Base-by-base conservation (phyloP, 345 rosid genomes). In the Physaria fendleri region DNA sequence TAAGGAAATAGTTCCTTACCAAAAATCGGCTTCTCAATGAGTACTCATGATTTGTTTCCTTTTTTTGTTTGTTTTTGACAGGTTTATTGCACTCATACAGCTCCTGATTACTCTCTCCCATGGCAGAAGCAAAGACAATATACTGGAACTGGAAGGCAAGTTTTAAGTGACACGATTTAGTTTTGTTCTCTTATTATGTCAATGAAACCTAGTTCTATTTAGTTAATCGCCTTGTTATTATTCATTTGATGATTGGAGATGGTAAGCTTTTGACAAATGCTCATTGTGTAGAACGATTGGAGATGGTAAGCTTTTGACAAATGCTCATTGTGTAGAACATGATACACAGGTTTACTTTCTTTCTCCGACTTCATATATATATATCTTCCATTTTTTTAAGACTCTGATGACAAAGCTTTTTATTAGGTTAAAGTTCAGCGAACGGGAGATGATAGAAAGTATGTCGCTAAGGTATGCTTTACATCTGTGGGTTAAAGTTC, bases 251-350 rank as follows among this genome's bases (percentile, higher is more conserved):
- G 97, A 88, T 93, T 13, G 99, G 91, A 54, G 81, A 89, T 65
- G 86, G 99, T 44, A 93, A 86, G 62, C 99, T 93, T 61, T 77
- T 93, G 81, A 89, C 97, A 33, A 93, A 93, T 82, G 97, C 97
- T 13, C 95, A 93, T 59, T 86, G 97, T 64, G 91, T 92, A 34
- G 89, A 92, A 53, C 83, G 88, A n/a, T n/a, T n/a, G n/a, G n/a
- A n/a, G n/a, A n/a, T n/a, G n/a, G n/a, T n/a, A n/a, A n/a, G n/a
- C n/a, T n/a, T n/a, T n/a, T 70, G 56, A 76, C 70, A 89, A 93
- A 93, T 82, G 97, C 97, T 13, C 95, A 93, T 59, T 86, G 97
- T 64, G 91, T 92, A 34, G 89, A 92, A 53, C 83, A 92, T 70
- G 56, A 76, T 72, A 89, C 97, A 8, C 95, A 89, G 95, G 97